phyloP scores from a whole-genome alignment of 2,329 filamentous ascomycete genomes.

The Monilinia fructigena region DNA sequence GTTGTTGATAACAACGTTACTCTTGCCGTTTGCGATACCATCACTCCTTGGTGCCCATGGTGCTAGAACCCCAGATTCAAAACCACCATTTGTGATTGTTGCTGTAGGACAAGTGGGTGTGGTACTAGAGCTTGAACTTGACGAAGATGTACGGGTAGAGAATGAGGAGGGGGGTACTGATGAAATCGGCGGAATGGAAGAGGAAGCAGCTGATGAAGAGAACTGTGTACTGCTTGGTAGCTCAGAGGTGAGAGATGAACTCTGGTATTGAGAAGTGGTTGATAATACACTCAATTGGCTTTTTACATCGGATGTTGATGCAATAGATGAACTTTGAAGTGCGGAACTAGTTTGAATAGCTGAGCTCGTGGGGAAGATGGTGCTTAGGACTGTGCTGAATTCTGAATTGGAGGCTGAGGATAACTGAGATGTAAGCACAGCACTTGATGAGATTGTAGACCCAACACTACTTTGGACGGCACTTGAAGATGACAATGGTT shows the following conservation, averaged over 20 bases:
- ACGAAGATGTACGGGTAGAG: slow-evolving; percentile 1
- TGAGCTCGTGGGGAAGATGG: neutral
- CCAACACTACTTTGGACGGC: no score
- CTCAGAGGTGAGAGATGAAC: neutral
- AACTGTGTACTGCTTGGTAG: slow-evolving; percentile 8
- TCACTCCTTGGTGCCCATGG: slow-evolving; percentile 16
- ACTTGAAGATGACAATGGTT: no score
- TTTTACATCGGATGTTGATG: neutral
- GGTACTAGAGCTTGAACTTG: slow-evolving; percentile 14
- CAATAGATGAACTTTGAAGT: no score
- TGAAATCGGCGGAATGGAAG: neutral
- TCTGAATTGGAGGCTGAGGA: neutral
- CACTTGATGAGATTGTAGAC: no score
- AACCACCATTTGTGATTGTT: slow-evolving; percentile 21
- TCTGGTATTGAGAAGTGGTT: neutral
- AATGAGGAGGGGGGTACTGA: slow-evolving; percentile 4
- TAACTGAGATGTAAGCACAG: neutral
- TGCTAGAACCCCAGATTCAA: slow-evolving; percentile 9
- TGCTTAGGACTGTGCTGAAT: neutral
- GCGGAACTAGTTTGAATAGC: no score
- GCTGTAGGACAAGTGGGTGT: slow-evolving; percentile 14
- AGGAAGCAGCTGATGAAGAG: slow-evolving; percentile 2
- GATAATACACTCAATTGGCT: neutral
- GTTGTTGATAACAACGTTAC: slow-evolving; percentile 12
- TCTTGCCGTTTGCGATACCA: slow-evolving; percentile 11